Conservation (phyloP, 257 asterid genomes). For the Asclepias syriaca region DNA sequence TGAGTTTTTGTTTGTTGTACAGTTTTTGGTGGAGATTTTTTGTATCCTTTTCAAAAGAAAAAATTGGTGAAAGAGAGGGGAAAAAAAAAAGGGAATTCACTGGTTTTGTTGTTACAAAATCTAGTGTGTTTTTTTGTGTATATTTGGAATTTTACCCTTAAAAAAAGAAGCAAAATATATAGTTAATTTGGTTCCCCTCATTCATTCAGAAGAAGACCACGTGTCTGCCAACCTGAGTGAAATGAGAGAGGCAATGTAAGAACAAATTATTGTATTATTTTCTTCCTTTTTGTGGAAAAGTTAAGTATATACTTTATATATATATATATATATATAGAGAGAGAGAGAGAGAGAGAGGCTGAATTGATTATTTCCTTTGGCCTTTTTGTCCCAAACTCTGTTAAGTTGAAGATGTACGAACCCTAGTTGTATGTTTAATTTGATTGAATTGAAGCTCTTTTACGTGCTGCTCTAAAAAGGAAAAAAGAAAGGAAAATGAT, state of each 20-base stretch:
- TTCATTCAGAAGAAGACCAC: background rate
- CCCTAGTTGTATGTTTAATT: too few species aligned
- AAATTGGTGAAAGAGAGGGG: too few species aligned
- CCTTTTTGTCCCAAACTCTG: background rate
- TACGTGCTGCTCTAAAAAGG: too few species aligned
- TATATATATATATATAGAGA: background rate
- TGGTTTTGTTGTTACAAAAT: background rate
- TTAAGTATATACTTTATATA: background rate
- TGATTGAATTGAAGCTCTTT: too few species aligned
- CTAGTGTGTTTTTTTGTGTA: background rate
- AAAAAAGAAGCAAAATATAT: background rate
- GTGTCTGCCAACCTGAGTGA: constrained; percentile 6
- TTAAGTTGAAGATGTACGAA: too few species aligned
- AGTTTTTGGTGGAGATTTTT: constrained; percentile 21
- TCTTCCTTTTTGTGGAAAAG: constrained; percentile 2
- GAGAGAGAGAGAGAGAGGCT: background rate
- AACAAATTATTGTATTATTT: background rate
- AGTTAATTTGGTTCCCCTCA: background rate
- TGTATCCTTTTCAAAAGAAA: background rate
- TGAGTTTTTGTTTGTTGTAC: constrained; percentile 39
- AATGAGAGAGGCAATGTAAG: background rate
- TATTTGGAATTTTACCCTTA: background rate
- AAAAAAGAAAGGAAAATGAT: too few species aligned
- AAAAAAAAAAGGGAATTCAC: background rate
- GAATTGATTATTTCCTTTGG: background rate